A percentile compares a stretch with the other conserved stretches of the same genome.
phyloP scores from a whole-genome alignment of 768 basidiomycete genomes.

The Naganishia vaughanmartiniae region DNA sequence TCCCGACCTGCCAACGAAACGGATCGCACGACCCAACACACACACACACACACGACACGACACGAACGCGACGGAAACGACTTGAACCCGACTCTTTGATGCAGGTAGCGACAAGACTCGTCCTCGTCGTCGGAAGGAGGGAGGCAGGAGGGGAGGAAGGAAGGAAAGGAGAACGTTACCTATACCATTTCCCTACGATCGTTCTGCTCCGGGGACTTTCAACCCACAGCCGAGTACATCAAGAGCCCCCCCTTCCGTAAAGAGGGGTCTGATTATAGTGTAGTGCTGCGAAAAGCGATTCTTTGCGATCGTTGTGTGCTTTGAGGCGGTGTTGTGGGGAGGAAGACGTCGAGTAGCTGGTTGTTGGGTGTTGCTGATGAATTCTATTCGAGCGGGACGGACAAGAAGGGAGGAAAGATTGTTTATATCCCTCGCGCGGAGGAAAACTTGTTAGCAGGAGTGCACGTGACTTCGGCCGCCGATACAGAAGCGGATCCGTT shows the following conservation, averaged over 20 bases:
- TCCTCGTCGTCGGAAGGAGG: too few relatives aligned
- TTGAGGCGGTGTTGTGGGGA: constrained; percentile 6
- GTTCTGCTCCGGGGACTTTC: constrained; percentile 27
- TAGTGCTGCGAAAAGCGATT: constrained; percentile 28
- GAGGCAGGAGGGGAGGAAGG: not conserved
- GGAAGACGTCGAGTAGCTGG: not conserved
- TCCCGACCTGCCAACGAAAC: not conserved
- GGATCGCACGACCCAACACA: constrained; percentile 5
- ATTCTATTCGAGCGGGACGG: not conserved
- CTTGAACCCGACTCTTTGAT: too few relatives aligned
- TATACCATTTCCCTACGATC: too few relatives aligned
- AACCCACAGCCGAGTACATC: constrained; percentile 24
- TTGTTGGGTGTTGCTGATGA: not conserved
- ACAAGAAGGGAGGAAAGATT: too few relatives aligned
- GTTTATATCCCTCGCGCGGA: not conserved
- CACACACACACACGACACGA: constrained; percentile 6
- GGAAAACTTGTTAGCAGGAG: too few relatives aligned
- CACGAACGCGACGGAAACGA: not conserved
- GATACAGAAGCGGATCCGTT: not conserved
- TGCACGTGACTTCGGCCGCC: not conserved
- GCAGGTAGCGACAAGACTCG: too few relatives aligned
- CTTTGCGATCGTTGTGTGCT: constrained; percentile 23
- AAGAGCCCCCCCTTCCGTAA: not conserved
- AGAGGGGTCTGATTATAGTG: constrained; percentile 10
- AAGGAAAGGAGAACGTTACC: constrained; percentile 1